These are phyloP conservation scores for Pseudopithomyces chartarum DNA, from an alignment of 2,329 filamentous ascomycete genomes.

Conservation along the genomic window DNA sequence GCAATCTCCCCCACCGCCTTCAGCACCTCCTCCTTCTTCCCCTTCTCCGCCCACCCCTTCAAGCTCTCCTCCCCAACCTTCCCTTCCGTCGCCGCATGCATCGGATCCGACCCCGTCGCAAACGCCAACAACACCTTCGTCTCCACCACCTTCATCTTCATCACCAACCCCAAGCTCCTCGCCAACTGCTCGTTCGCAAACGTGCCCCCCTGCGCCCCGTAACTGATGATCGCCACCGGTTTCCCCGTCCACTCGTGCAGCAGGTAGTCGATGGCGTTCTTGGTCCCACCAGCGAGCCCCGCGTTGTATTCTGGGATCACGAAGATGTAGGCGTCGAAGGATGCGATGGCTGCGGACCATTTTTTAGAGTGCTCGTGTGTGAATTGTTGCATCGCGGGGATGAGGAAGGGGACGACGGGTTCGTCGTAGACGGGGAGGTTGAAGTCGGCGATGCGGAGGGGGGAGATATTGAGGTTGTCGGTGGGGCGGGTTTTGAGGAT, in stretches of 20 bases:
- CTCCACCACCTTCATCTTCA: conserved; percentile 13
- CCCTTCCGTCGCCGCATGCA: conserved; percentile 10
- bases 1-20: conserved; percentile 11
- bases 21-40: conserved; percentile 10
- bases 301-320: conserved; percentile 64
- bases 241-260: conserved; percentile 64
- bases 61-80: conserved; percentile 6
- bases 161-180: conserved; percentile 11
- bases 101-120: conserved; percentile 6
- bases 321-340: conserved; percentile 55
- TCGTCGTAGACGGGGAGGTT: conserved; percentile 56
- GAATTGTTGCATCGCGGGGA: conserved; percentile 46
- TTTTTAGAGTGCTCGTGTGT: conserved; percentile 48
- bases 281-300: conserved; percentile 58
- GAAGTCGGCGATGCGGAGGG: conserved; percentile 36
- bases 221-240: conserved; percentile 59
- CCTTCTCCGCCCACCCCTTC: conserved; percentile 10
- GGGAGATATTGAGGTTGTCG: conserved; percentile 9
- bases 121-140: conserved; percentile 12
- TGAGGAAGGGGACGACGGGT: conserved; percentile 44
- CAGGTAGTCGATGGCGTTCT: conserved; percentile 68
- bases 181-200: conserved; percentile 9
- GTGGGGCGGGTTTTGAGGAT: conserved; percentile 10
- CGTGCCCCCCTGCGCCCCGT: conserved; percentile 55
- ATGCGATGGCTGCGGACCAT: conserved; percentile 53